Evolutionary conservation across 495 filamentous ascomycete species (phyloP), one percentile per base, ranked within the genome.

Genomic region (Penicillium lividum): DNA sequence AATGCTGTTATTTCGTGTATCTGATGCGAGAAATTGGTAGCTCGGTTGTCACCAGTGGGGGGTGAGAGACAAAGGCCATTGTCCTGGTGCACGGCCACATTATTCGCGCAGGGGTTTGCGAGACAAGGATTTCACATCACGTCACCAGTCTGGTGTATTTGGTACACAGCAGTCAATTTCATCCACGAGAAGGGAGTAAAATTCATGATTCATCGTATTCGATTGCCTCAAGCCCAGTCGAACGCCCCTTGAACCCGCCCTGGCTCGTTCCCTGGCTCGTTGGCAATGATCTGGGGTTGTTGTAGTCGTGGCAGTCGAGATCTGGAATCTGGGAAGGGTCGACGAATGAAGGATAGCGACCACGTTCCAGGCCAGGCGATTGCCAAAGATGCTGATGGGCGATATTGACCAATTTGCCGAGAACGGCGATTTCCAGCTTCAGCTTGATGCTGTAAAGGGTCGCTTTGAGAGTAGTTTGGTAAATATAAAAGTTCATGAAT

Each of bases 401-500:
- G 13, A 70, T 61, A 13, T 70, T 66, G 53, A 70, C 67, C 56
- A 70, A 48, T 47, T 70, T 70, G 0, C 67, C 67, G 43, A 70
- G 34, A 0, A 70, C 67, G 10, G 67, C 67, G 43, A 70, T 70
- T 27, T 70, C 67, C 53, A 70, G 44, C 55, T 70, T 70, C 36
- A 70, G 56, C 36, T 70, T 70, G 36, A 70, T 56, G 40, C 67
- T 70, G 58, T 70, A 70, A 13, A 70, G 51, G 4, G 65, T 70
- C 2, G 67, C 67, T 29, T 70, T 70, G 46, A 70, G 62, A 15
- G 67, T 70, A 0, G 67, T 70, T 34, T 70, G 67, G 54, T 66
- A 70, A 53, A 70, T 68, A 51, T 70, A 70, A 29, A 68, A 68
- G 42, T 70, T 62, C 62, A 60, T 68, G 27, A 70, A 70, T 58